These are phyloP conservation scores for Paxillus rubicundulus DNA, from an alignment of 768 basidiomycete species.

Conservation along the genomic window DNA sequence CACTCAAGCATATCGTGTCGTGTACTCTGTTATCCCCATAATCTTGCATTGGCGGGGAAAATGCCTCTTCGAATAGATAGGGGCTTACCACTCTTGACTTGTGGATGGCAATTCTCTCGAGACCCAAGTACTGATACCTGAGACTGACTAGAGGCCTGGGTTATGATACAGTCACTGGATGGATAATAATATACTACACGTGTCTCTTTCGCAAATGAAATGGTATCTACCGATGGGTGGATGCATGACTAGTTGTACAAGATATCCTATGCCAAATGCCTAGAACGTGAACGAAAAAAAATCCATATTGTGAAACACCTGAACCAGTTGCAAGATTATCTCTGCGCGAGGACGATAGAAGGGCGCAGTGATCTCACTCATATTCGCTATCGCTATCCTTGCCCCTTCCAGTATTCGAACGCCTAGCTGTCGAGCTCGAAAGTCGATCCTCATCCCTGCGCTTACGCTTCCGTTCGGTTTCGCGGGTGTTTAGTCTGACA, in stretches of 20 bases:
- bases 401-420: conserved; percentile 1
- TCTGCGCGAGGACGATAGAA: not conserved
- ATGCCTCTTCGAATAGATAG: too few species aligned
- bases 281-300: conserved; percentile 4
- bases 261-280: not conserved
- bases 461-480: conserved; percentile 36
- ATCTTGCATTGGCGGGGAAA: too few species aligned
- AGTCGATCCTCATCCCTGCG: conserved; percentile 22
- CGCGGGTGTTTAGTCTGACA: conserved; percentile 36
- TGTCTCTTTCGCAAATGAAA: conserved; percentile 5
- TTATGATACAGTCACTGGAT: conserved; percentile 12
- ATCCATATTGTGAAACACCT: conserved; percentile 7
- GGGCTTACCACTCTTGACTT: too few species aligned
- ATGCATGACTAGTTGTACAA: conserved; percentile 16
- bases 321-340: not conserved
- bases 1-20: not conserved
- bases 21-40: not conserved
- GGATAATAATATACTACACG: conserved; percentile 7
- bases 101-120: too few species aligned
- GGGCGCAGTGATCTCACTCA: conserved; percentile 7
- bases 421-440: conserved; percentile 5
- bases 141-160: too few species aligned
- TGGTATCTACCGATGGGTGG: conserved; percentile 6
- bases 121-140: too few species aligned
- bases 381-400: conserved; percentile 27